Conservation (phyloP, 2,329 filamentous ascomycete genomes). For the Cercospora sesami region DNA sequence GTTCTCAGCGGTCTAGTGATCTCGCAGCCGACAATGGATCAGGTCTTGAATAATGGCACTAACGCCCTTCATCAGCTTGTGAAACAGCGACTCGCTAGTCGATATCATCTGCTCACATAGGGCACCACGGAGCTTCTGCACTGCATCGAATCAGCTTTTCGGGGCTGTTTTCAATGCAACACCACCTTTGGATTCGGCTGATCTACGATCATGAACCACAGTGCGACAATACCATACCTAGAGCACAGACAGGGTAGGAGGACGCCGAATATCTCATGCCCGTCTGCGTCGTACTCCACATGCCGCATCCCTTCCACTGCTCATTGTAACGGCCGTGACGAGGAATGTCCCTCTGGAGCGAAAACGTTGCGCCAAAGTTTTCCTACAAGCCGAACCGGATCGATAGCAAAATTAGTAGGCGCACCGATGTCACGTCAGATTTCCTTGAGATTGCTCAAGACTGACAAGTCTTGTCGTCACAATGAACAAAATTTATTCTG, state of each 20-base stretch:
- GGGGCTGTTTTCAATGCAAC: neutral
- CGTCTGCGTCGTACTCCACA: neutral
- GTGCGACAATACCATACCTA: neutral
- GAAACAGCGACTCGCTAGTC: neutral
- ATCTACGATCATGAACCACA: neutral
- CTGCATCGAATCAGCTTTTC: neutral
- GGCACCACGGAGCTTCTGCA: neutral
- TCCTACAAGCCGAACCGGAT: neutral
- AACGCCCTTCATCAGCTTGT: neutral
- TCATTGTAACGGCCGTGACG: neutral
- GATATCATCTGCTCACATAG: neutral
- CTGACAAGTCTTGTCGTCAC: neutral
- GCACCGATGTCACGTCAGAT: neutral
- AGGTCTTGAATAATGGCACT: neutral
- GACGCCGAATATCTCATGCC: neutral
- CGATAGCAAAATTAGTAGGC: neutral
- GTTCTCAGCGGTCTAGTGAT: neutral
- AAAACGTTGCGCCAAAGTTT: neutral
- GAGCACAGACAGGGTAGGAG: neutral
- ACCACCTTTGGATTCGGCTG: neutral
- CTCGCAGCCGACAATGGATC: neutral
- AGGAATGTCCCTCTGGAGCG: neutral
- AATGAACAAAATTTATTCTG: neutral
- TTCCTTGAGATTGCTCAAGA: neutral
- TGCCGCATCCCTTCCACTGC: neutral